These are phyloP conservation scores for Penicillium parvum DNA, from an alignment of 495 filamentous ascomycete species.

Conservation along the genomic window DNA sequence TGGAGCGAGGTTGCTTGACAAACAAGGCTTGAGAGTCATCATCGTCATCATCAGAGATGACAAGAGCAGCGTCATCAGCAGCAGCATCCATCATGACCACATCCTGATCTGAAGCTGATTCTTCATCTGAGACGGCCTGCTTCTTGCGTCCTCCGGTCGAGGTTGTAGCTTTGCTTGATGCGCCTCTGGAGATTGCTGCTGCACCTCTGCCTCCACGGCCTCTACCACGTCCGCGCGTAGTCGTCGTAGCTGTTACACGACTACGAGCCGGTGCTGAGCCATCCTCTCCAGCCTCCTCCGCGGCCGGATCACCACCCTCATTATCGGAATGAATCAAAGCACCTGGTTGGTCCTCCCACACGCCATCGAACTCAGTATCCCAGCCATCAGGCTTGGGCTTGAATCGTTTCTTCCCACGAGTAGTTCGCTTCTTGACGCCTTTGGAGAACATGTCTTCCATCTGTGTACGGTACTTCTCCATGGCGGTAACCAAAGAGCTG, in stretches of 20 bases:
- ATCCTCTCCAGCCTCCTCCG: conserved; percentile 45
- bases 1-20: conserved; percentile 47
- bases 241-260: conserved; percentile 23
- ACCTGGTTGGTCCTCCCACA: conserved; percentile 75
- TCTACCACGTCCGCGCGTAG: conserved; percentile 47
- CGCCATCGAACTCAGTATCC: conserved; percentile 81
- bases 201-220: conserved; percentile 44
- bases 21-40: conserved; percentile 50
- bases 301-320: conserved; percentile 43
- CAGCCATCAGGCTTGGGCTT: conserved; percentile 76
- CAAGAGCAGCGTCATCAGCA: conserved; percentile 52
- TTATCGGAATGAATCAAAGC: conserved; percentile 59
- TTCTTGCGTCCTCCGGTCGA: conserved; percentile 34
- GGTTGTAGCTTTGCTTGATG: conserved; percentile 38
- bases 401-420: conserved; percentile 54
- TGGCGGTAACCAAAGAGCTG: conserved; percentile 57
- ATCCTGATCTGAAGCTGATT: conserved; percentile 61
- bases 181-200: conserved; percentile 33
- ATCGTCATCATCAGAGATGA: conserved; percentile 32
- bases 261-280: conserved; percentile 26
- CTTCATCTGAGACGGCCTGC: conserved; percentile 52
- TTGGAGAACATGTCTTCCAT: conserved; percentile 69
- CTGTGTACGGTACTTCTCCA: conserved; percentile 64
- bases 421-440: conserved; percentile 59
- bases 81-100: conserved; percentile 61